A percentile compares a stretch with the other conserved stretches of the same genome.
Conservation (phyloP, 257 asterid genomes). For the Ocimum tenuiflorum region DNA sequence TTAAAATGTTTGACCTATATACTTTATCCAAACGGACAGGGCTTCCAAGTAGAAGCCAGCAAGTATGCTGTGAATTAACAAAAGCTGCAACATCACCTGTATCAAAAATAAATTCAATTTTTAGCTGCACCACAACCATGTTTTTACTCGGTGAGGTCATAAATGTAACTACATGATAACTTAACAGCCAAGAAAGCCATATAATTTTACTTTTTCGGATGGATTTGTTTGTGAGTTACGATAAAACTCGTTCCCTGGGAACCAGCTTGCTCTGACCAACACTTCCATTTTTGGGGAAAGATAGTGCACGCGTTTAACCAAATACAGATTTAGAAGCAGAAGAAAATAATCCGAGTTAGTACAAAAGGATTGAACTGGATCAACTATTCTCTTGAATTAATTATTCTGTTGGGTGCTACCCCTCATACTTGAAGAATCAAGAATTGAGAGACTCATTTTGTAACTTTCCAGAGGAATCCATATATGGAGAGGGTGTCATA, state of each 20-base stretch:
- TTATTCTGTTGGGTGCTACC: conserved; percentile 41
- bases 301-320: conserved; percentile 56
- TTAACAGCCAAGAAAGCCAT: conserved; percentile 14
- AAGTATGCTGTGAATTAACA: conserved; percentile 18
- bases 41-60: conserved; percentile 13
- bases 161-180: too few relatives aligned
- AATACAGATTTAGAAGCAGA: conserved; percentile 17
- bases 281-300: conserved; percentile 64
- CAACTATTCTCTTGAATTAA: conserved; percentile 39
- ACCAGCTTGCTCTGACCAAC: conserved; percentile 84
- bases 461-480: conserved; percentile 35
- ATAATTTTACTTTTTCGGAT: conserved; percentile 22
- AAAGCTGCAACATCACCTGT: conserved; percentile 21
- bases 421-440: conserved; percentile 69
- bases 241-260: conserved; percentile 58
- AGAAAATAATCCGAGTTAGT: conserved; percentile 9
- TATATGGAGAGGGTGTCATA: conserved; percentile 44
- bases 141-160: conserved; percentile 16
- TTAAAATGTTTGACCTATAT: conserved; percentile 12
- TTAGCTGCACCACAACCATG: conserved; percentile 28
- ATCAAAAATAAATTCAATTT: conserved; percentile 21
- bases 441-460: conserved; percentile 74
- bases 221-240: conserved; percentile 37
- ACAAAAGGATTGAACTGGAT: conserved; percentile 13
- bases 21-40: conserved; percentile 2